A percentile compares a stretch with the other conserved stretches of the same genome.
These are phyloP conservation scores for Karstenula rhodostoma DNA, from an alignment of 2,329 filamentous ascomycete species.

Conservation along the genomic window DNA sequence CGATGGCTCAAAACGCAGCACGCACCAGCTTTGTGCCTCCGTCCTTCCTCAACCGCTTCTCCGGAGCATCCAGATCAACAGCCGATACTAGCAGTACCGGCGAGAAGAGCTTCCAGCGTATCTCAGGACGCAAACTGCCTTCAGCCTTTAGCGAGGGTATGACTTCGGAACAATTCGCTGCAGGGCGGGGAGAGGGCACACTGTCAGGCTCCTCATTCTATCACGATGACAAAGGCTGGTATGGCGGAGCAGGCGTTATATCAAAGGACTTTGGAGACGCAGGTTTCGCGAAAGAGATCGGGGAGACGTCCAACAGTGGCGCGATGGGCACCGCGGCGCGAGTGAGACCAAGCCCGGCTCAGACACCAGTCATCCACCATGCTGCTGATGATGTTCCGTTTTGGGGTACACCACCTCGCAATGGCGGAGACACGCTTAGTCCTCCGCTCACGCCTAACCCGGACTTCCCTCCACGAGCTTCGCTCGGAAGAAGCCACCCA, in stretches of 20 bases:
- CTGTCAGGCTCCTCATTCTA: conserved; percentile 54
- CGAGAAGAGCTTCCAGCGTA: conserved; percentile 56
- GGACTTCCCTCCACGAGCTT: conserved; percentile 37
- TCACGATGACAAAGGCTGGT: conserved; percentile 54
- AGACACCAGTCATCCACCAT: conserved; percentile 67
- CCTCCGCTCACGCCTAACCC: conserved; percentile 50
- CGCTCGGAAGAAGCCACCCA: conserved; percentile 54
- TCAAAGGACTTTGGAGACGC: conserved; percentile 25
- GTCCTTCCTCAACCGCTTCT: conserved; percentile 48
- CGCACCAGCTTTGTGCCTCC: conserved; percentile 52
- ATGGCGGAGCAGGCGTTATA: conserved; percentile 47
- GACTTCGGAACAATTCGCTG: conserved; percentile 49
- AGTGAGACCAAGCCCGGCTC: conserved; percentile 65
- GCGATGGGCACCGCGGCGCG: conserved; percentile 34
- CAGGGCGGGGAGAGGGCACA: conserved; percentile 30
- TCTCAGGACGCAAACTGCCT: conserved; percentile 59
- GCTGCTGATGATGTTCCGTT: conserved; percentile 40
- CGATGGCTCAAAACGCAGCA: conserved; percentile 47
- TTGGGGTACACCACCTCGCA: conserved; percentile 33
- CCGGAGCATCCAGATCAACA: conserved; percentile 48
- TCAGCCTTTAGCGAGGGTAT: conserved; percentile 59
- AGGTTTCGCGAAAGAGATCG: conserved; percentile 39
- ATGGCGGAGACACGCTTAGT: conserved; percentile 37
- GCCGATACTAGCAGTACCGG: conserved; percentile 47
- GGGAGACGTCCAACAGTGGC: conserved; percentile 29